These are phyloP conservation scores for Barnettozyma californica DNA, from an alignment of 805 yeast species.

Conservation along the genomic window DNA sequence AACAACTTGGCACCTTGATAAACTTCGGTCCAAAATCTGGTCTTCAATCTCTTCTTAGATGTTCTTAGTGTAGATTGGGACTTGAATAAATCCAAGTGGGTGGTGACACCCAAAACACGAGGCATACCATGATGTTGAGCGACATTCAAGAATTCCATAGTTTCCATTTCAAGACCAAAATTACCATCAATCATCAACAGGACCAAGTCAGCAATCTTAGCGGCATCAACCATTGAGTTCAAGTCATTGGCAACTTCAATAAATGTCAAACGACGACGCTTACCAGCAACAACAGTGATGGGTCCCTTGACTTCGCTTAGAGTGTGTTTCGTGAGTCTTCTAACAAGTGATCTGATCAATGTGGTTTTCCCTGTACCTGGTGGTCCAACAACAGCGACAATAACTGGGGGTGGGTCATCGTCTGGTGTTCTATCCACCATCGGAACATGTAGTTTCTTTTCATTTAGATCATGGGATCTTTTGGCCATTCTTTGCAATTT, in stretches of 20 bases:
- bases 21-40: slow-evolving; percentile 98
- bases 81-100: slow-evolving; percentile 92
- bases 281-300: slow-evolving; percentile 93
- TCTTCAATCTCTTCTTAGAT: slow-evolving; percentile 85
- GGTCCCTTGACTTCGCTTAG: slow-evolving; percentile 90
- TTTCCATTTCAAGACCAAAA: slow-evolving; percentile 98
- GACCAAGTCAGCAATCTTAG: slow-evolving; percentile 91
- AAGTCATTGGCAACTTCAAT: slow-evolving; percentile 90
- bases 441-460: slow-evolving; percentile 87
- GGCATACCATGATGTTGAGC: slow-evolving; percentile 99
- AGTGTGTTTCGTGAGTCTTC: slow-evolving; percentile 83
- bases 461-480: slow-evolving; percentile 76
- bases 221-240: slow-evolving; percentile 93
- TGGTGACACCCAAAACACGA: slow-evolving; percentile 88
- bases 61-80: slow-evolving; percentile 85
- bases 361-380: slow-evolving; percentile 98
- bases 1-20: slow-evolving; percentile 96
- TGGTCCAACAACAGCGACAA: slow-evolving; percentile 97
- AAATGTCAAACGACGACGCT: slow-evolving; percentile 85
- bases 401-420: slow-evolving; percentile 94
- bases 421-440: slow-evolving; percentile 97
- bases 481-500: slow-evolving; percentile 80
- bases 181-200: slow-evolving; percentile 90
- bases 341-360: slow-evolving; percentile 79
- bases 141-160: slow-evolving; percentile 95